Percentiles rank a stretch among this genome's conserved stretches.
These are phyloP conservation scores for Skeletonema potamos DNA, from an alignment of 108 stramenopile species.

Conservation along the genomic window DNA sequence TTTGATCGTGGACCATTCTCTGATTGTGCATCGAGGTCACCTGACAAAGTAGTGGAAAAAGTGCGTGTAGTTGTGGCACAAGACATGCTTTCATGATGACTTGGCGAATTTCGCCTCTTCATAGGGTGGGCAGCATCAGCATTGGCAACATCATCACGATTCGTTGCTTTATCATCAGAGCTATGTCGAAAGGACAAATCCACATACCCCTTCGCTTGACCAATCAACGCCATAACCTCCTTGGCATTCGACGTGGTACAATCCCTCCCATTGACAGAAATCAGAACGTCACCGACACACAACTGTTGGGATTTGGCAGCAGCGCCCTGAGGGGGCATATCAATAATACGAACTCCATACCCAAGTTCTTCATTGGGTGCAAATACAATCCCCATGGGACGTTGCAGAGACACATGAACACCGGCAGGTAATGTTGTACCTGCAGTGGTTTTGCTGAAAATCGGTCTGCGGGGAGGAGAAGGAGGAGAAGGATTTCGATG, in stretches of 20 bases:
- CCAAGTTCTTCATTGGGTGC: neutral
- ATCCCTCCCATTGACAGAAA: neutral
- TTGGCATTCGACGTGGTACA: neutral
- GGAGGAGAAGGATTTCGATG: neutral
- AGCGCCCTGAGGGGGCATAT: neutral
- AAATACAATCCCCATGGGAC: neutral
- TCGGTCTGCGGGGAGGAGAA: neutral
- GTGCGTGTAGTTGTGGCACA: neutral
- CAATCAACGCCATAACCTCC: neutral
- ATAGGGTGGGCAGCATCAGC: neutral
- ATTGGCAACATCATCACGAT: neutral
- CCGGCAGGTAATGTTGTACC: too few relatives aligned
- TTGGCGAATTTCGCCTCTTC: neutral
- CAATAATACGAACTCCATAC: neutral
- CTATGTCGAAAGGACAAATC: neutral
- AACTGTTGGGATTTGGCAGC: neutral
- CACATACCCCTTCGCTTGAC: neutral
- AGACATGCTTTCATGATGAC: neutral
- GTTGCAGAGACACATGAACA: neutral
- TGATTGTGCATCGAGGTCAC: neutral
- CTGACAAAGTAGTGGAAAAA: neutral
- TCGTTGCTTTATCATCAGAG: neutral
- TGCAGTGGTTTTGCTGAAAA: neutral
- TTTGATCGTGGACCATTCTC: too few relatives aligned
- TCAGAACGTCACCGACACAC: neutral